Percentiles rank a stretch among this genome's conserved stretches.
Evolutionary conservation across 176 grass and related monocot species (phyloP).

Genomic region (Zea luxurians): DNA sequence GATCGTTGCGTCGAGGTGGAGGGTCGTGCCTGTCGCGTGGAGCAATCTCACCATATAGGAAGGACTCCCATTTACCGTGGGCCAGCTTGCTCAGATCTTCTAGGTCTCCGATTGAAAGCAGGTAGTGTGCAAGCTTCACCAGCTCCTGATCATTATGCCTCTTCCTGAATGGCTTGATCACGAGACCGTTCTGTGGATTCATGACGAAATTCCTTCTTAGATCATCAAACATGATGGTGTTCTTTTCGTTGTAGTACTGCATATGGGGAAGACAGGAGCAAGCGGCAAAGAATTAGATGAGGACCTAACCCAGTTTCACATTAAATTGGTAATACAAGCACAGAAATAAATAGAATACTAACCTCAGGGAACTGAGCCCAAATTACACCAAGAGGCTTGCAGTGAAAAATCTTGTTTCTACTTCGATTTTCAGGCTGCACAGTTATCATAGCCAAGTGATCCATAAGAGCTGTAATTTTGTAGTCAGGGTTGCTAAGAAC

Average conservation of each 20-base stretch:
- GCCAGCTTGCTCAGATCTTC: too few relatives aligned
- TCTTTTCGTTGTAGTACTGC: conserved; percentile 83
- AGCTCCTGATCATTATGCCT: too few relatives aligned
- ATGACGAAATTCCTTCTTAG: conserved; percentile 91
- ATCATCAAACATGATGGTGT: conserved; percentile 98
- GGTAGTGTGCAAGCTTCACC: too few relatives aligned
- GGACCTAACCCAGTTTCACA: background rate
- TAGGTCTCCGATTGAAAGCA: too few relatives aligned
- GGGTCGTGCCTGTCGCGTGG: too few relatives aligned
- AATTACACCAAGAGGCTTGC: conserved; percentile 92
- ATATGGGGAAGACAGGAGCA: conserved; percentile 23
- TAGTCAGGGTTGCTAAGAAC: conserved; percentile 85
- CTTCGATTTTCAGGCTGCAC: conserved; percentile 71
- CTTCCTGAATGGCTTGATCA: conserved; percentile 73
- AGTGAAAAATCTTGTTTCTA: conserved; percentile 69
- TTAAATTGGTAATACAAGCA: conserved; percentile 3
- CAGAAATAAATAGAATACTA: conserved; percentile 11
- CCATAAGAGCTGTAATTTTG: conserved; percentile 95
- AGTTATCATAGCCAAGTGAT: conserved; percentile 98
- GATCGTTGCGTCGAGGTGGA: too few relatives aligned
- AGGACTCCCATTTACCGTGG: too few relatives aligned
- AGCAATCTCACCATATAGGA: too few relatives aligned
- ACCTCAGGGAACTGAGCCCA: conserved; percentile 92
- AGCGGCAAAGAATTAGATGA: conserved; percentile 21
- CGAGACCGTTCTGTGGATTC: conserved; percentile 96